These are phyloP conservation scores for Ilex paraguariensis DNA, from an alignment of 305 asterid species.

Conservation along the genomic window DNA sequence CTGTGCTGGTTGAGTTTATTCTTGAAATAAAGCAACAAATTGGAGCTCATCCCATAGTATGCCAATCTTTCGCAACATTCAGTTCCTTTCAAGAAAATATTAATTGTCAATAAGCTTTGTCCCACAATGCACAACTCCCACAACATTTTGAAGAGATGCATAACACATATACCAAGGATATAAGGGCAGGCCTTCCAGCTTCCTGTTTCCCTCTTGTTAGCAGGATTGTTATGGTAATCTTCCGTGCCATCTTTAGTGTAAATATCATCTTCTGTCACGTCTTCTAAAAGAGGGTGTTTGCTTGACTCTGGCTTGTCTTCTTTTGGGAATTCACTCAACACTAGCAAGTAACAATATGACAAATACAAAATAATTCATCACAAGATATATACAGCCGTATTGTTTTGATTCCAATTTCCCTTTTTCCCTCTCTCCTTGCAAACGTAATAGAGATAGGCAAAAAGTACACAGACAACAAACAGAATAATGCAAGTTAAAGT, in stretches of 20 bases:
- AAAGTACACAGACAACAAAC: too few species aligned
- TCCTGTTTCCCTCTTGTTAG: slow-evolving; percentile 50
- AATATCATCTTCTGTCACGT: slow-evolving; percentile 17
- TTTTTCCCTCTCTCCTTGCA: too few species aligned
- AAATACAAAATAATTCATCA: too few species aligned
- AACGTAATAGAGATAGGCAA: too few species aligned
- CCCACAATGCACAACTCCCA: neutral
- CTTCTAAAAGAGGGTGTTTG: slow-evolving; percentile 1
- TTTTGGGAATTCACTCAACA: neutral
- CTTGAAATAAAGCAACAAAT: slow-evolving; percentile 48
- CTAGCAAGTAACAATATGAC: neutral
- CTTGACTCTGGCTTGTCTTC: slow-evolving; percentile 2
- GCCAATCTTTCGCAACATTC: slow-evolving; percentile 87
- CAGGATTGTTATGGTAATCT: slow-evolving; percentile 45
- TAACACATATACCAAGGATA: slow-evolving; percentile 41
- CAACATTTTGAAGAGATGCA: neutral
- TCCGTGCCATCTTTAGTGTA: slow-evolving; percentile 15
- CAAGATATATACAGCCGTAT: too few species aligned
- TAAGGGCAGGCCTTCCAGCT: slow-evolving; percentile 74
- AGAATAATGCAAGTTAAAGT: too few species aligned
- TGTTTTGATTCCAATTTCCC: too few species aligned
- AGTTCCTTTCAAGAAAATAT: slow-evolving; percentile 35
- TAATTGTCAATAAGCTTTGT: neutral
- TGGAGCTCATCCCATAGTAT: slow-evolving; percentile 90
- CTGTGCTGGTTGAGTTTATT: slow-evolving; percentile 47